Evolutionary conservation across 805 yeast species (phyloP).

Genomic region (Ogataea philodendri): DNA sequence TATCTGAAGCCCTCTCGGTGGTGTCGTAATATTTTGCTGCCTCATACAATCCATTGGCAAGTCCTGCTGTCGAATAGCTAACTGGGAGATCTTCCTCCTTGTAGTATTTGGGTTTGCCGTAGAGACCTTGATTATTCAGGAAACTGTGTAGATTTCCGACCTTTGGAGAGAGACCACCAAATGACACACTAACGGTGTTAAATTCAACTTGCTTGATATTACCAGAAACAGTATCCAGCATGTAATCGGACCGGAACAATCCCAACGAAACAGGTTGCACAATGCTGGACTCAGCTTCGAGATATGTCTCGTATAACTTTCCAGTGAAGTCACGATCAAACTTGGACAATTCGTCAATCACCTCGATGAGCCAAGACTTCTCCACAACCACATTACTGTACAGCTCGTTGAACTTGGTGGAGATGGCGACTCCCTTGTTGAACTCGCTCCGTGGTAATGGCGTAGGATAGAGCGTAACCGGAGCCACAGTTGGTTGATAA

Average conservation of each 20-base stretch:
- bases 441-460: constrained; percentile 75
- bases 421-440: constrained; percentile 63
- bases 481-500: constrained; percentile 62
- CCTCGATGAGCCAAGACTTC: constrained; percentile 58
- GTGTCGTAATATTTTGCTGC: constrained; percentile 59
- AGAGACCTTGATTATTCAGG: constrained; percentile 58
- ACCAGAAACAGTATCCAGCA: constrained; percentile 54
- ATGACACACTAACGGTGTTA: constrained; percentile 93
- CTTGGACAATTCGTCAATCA: constrained; percentile 51
- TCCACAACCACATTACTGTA: constrained; percentile 67
- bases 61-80: constrained; percentile 58
- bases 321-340: constrained; percentile 82
- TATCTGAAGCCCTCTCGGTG: constrained; percentile 30
- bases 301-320: constrained; percentile 61
- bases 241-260: constrained; percentile 85
- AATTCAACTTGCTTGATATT: constrained; percentile 90
- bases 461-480: constrained; percentile 88
- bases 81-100: constrained; percentile 51
- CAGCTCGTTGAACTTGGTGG: constrained; percentile 64
- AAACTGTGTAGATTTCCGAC: constrained; percentile 75
- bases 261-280: constrained; percentile 74
- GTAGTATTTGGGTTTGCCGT: constrained; percentile 46
- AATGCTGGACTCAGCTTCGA: constrained; percentile 48
- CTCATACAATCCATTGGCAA: constrained; percentile 68
- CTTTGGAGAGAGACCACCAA: constrained; percentile 84